Evolutionary conservation across 2,329 filamentous ascomycete genomes (phyloP), one percentile per base, ranked within the genome.

Genomic region (Pestalotiopsis sp.): DNA sequence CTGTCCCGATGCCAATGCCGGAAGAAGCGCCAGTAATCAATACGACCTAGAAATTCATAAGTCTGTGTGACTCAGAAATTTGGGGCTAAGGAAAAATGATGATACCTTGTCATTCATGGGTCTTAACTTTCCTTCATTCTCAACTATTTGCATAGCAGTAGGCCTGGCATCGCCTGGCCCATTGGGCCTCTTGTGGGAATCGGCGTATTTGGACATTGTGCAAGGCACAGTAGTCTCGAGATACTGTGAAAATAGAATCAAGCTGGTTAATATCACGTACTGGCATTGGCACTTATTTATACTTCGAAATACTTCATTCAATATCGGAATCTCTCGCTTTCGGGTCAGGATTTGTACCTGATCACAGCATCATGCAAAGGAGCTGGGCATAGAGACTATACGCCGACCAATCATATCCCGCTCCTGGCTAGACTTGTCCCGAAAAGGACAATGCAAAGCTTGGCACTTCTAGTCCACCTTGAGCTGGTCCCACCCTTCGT

Each of bases 101-200:
- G 4, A 3, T 55, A 71, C 69, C 55, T 68, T 64, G 27, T 49
- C 45, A 17, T 25, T 63, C 45, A 55, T 39, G 17, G 12, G 3
- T 7, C 49, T 36, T 27, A 36, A 3, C 23, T 38, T 20, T 1
- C 31, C 31, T 20, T 66, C 55, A 27, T 66, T 57, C 52, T 66
- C n/a, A 4, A 62, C 58, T 27, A 62, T 55, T 23, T 60, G 52
- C 13, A 60, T 17, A n/a, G 71, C 71, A 41, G 72, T 73, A 11
- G 72, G 72, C 14, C 72, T 71, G 20, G 67, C 66, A 69, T 74
- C 72, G 4, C 71, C 72, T 14, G 71, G 67, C 25, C 72, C 72
- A 61, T 70, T 45, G 13, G 63, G 62, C 20, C 6, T 20, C 57
- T 59, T 68, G 45, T 72, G 71, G 4, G 45, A 49, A 49, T 71